Base-by-base conservation (phyloP, 163 green algal genomes). In the Chloromonas sp. region DNA sequence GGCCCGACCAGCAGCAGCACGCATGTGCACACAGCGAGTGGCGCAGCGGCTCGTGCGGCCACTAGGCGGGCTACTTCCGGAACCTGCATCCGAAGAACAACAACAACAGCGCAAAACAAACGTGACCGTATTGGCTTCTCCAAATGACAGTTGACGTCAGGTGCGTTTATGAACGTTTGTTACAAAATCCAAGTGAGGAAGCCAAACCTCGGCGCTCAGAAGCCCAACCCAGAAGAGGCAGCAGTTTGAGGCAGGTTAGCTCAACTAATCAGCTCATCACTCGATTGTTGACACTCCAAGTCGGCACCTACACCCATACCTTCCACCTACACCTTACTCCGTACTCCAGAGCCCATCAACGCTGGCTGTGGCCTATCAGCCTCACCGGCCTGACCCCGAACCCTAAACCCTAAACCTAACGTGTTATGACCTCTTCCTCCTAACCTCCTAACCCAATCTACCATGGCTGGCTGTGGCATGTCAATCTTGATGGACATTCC, bases 401-500 rank as follows among this genome's bases (percentile, higher is more conserved):
- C 62, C 62, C 57, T 15, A 15, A 60, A 13, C 71, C 57, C 82
- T 82, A 3, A 71, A 5, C 13, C 5, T 76, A 74, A 13, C 14
- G 58, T 2, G 59, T 3, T 60, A 61, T 61, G 11, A 36, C 14
- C 85, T 81, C 86, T 36, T 36, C 36, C 36, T 36, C 36, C 36
- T 36, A 36, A 36, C 36, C 36, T 36, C 36, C 36, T 36, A 36
- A 36, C 36, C 36, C 36, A 36, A 36, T 36, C 36, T 36, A 36
- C 36, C 36, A 83, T 66, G 1, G 79, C 71, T 13, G 59, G 13
- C 58, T 89, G 81, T 11, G 80, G 86, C 71, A 74, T 0, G 11
- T 14, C 3, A 0, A 57, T 58, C 61, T 84, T 62, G 71, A 87
- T 79, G 13, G 86, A 86, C 66, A 92, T 84, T 0, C 92, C 92